Base-by-base conservation (phyloP, 306 rosid genomes). In the Adenanthera pavonina region DNA sequence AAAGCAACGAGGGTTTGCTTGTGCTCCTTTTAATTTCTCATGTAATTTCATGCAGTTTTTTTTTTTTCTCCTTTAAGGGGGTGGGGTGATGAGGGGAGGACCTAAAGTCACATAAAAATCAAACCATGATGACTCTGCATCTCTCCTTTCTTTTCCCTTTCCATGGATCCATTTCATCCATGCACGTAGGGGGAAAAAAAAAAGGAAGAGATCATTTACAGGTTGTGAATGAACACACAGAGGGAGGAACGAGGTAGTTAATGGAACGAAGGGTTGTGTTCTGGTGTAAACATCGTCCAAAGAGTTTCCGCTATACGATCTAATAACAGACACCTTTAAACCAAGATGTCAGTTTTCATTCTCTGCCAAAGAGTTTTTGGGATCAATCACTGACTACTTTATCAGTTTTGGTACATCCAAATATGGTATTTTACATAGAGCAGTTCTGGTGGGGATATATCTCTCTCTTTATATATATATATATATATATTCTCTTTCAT, bases 101-200 rank as follows among this genome's bases (percentile, higher is more conserved):
- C 46, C 49, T 59, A 10, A 59, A 59, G 65, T 59, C 51, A 49
- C 46, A 71, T 36, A 33, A 65, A 77, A 77, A 49, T 41, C 30
- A 66, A 56, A 47, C 59, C 30, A 73, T 25, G 34, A 74, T 16
- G 66, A 75, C 59, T 10, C 48, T 12, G 59, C 44, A 34, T 25
- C 53, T 56, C 76, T 78, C 51, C 19, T 78, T 66, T 34, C 66
- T 69, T 47, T 49, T 41, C 69, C 68, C 13, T 40, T 15, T 54
- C 6, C 40, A 36, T 66, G 40, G 64, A 67, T 40, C 61, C 83
- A 57, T 75, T 56, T 47, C 83, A 41, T 77, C 72, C 78, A 80
- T 16, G 82, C 71, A 64, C 17, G 2, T 25, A 25, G 30, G 0
- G 30, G 1, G 1, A 25, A 25, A 25, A 25, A 62, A 13, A 59